Percentiles rank a stretch among this genome's conserved stretches.
Evolutionary conservation across 495 filamentous ascomycete genomes (phyloP).

Genomic region (Aspergillus carlsbadensis): DNA sequence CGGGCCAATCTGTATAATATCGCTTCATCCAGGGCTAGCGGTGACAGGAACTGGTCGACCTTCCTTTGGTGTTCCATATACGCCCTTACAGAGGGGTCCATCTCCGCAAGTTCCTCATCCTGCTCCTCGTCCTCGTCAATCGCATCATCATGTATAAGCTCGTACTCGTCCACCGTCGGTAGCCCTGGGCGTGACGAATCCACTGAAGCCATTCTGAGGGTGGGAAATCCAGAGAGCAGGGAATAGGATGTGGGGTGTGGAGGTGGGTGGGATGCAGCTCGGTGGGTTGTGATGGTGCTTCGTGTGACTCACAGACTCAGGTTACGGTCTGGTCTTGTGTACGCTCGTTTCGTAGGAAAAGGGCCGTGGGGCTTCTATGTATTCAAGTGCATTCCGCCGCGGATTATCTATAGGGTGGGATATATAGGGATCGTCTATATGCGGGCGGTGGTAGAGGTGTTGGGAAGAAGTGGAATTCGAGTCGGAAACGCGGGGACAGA

Average conservation of each 20-base stretch:
- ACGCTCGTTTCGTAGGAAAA: neutral
- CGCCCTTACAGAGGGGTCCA: conserved; percentile 34
- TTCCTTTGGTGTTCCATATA: conserved; percentile 31
- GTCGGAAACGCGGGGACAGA: conserved; percentile 6
- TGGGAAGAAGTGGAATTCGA: conserved; percentile 1
- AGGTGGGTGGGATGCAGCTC: conserved; percentile 1
- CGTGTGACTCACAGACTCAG: conserved; percentile 13
- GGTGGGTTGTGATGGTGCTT: conserved; percentile 2
- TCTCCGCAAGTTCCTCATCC: conserved; percentile 36
- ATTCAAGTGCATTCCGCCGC: neutral
- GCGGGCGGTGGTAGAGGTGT: conserved; percentile 2
- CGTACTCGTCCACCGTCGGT: conserved; percentile 36
- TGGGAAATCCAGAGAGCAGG: neutral
- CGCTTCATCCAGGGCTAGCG: conserved; percentile 39
- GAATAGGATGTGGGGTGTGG: conserved; percentile 8
- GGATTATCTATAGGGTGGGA: neutral
- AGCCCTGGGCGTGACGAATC: conserved; percentile 30
- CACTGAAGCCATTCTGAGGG: conserved; percentile 30
- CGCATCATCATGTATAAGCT: conserved; percentile 35
- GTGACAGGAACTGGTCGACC: conserved; percentile 41
- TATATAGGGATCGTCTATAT: conserved; percentile 1
- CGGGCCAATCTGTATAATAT: conserved; percentile 59
- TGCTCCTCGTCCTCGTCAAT: conserved; percentile 46
- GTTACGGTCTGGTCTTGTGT: conserved; percentile 5
- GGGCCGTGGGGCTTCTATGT: neutral